Percentiles rank a stretch among this genome's conserved stretches.
Evolutionary conservation across 2,329 filamentous ascomycete genomes (phyloP).

Genomic region (Calonectria pauciramosa): DNA sequence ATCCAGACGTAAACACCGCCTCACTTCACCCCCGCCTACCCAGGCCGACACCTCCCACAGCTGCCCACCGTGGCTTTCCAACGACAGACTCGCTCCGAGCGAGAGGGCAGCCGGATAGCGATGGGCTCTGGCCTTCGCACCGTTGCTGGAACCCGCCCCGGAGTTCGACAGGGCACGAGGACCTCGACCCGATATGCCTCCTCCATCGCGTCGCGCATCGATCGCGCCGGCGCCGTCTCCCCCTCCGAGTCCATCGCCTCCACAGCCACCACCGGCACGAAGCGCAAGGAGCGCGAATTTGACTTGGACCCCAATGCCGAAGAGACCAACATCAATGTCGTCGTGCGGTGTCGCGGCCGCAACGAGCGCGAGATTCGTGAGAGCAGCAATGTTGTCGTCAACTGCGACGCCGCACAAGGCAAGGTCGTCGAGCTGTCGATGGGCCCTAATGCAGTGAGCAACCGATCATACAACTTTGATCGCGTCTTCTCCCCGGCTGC

Average conservation of each 20-base stretch:
- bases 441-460: constrained; percentile 91
- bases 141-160: constrained; percentile 41
- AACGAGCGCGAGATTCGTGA: constrained; percentile 94
- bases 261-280: constrained; percentile 73
- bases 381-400: constrained; percentile 93
- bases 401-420: constrained; percentile 89
- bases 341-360: constrained; percentile 92
- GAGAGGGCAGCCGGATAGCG: constrained; percentile 52
- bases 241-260: constrained; percentile 76
- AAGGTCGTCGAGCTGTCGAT: constrained; percentile 88
- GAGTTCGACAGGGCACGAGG: constrained; percentile 40
- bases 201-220: constrained; percentile 36
- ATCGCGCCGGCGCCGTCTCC: constrained; percentile 68
- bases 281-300: constrained; percentile 90
- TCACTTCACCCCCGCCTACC: constrained; percentile 12
- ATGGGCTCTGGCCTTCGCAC: constrained; percentile 50
- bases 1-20: not conserved
- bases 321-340: constrained; percentile 98
- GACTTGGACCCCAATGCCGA: constrained; percentile 75
- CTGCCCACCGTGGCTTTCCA: constrained; percentile 51
- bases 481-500: constrained; percentile 96
- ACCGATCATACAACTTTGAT: constrained; percentile 97
- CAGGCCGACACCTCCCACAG: constrained; percentile 26
- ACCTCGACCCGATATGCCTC: constrained; percentile 45
- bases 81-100: constrained; percentile 54